Percentiles rank a stretch among this genome's conserved stretches.
Conservation (phyloP, 2,329 filamentous ascomycete genomes). For the Aspergillus sp. region DNA sequence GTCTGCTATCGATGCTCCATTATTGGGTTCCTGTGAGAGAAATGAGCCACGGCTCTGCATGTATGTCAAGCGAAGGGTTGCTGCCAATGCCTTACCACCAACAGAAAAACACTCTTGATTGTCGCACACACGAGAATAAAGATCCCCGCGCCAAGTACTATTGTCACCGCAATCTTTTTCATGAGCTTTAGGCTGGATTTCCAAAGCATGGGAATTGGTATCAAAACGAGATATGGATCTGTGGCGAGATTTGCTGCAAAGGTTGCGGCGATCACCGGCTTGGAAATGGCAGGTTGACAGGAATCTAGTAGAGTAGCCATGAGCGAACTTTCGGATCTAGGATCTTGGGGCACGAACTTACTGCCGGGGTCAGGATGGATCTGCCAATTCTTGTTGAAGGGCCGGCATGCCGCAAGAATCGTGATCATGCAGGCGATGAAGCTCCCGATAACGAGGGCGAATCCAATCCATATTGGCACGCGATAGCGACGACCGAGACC, state of each 20-base stretch:
- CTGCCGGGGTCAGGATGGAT: conserved; percentile 59
- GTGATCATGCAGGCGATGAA: conserved; percentile 52
- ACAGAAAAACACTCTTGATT: conserved; percentile 53
- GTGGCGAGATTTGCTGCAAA: conserved; percentile 55
- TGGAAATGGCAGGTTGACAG: conserved; percentile 53
- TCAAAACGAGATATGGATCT: conserved; percentile 59
- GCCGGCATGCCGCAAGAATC: conserved; percentile 53
- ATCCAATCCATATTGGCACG: conserved; percentile 51
- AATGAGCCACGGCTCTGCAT: neutral
- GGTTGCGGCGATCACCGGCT: conserved; percentile 50
- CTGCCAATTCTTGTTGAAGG: conserved; percentile 57
- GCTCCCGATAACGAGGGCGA: conserved; percentile 47
- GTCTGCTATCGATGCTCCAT: conserved; percentile 36
- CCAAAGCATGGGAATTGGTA: conserved; percentile 59
- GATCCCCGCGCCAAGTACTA: conserved; percentile 55
- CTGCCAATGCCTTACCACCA: conserved; percentile 33
- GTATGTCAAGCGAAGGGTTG: neutral
- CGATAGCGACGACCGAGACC: conserved; percentile 29
- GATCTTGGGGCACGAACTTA: conserved; percentile 31
- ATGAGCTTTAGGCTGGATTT: conserved; percentile 47
- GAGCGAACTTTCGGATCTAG: conserved; percentile 4
- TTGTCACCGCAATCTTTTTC: conserved; percentile 53
- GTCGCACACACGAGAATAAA: conserved; percentile 56
- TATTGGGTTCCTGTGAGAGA: conserved; percentile 27
- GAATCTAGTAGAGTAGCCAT: conserved; percentile 30